Percentiles rank a stretch among this genome's conserved stretches.
Conservation (phyloP, 2,329 filamentous ascomycete genomes). For the Aureobasidium lini region DNA sequence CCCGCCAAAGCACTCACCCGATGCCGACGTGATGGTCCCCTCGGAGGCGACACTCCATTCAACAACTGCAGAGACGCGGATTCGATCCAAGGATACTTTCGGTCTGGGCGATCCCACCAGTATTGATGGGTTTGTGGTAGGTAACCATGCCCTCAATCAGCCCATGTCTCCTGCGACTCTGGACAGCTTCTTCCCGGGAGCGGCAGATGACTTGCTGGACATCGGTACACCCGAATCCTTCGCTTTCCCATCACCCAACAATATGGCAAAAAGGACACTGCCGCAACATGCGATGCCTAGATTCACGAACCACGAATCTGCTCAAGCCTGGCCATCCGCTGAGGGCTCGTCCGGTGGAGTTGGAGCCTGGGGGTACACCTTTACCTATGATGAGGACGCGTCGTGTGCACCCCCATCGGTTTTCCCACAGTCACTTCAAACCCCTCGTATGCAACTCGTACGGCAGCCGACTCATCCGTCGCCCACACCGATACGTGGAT, state of each 20-base stretch:
- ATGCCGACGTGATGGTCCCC: neutral
- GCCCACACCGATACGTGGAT: neutral
- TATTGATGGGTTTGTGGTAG: neutral
- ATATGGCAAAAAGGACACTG: neutral
- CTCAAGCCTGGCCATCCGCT: neutral
- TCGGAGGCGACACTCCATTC: neutral
- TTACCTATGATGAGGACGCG: neutral
- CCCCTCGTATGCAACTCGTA: neutral
- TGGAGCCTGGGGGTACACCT: neutral
- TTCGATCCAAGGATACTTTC: neutral
- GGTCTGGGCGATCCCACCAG: neutral
- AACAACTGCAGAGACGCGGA: too few relatives aligned
- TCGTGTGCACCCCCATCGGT: neutral
- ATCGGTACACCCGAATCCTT: neutral
- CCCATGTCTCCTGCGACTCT: neutral
- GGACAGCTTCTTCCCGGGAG: neutral
- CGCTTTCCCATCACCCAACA: neutral
- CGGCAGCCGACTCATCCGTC: neutral
- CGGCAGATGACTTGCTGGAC: neutral
- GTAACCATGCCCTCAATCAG: neutral
- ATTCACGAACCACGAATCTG: neutral
- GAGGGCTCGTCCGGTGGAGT: too few relatives aligned
- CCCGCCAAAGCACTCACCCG: neutral
- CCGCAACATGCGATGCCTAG: too few relatives aligned
- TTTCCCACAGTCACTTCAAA: neutral